Base-by-base conservation (phyloP, 139 green algal species). In the Chlamydomonas sphaeroides region DNA sequence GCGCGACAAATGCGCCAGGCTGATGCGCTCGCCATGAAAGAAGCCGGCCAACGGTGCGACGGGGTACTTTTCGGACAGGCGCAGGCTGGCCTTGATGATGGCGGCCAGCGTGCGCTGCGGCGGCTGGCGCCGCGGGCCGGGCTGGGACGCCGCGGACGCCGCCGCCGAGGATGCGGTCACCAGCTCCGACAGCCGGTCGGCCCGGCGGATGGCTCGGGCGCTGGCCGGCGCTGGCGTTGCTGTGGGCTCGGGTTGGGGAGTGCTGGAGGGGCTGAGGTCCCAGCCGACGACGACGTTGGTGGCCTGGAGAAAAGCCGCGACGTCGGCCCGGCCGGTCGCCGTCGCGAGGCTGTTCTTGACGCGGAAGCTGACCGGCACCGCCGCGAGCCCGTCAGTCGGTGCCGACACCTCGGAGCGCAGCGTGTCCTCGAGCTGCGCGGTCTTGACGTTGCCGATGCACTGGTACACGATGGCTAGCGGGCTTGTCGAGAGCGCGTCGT, bases 401-500 rank as follows among this genome's bases (percentile, higher is more conserved):
- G 39, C 61, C 0, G 62, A 21, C 17, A 82, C 41, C 38, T 72
- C 61, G 18, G 25, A 61, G 26, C 32, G 14, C 10, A 82, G 21
- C 0, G 75, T 26, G 23, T 82, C 75, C 42, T 82, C 75, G 5
- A 82, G 62, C 32, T 82, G 75, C 23, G 62, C 75, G 26, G 75
- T 62, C 48, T 82, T 82, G 14, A 82, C 75, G 75, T 82, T 72
- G 32, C 75, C 75, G 61, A 82, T 82, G 61, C 75, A 82, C 62
- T 82, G 75, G 62, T 73, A 82, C 8, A 82, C 49, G 26, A 82
- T 72, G 23, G 75, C 73, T 3, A 82, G 62, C 3, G 75, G 75
- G 45, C 75, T 82, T 45, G 38, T 82, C 2, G 75, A 32, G 0
- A 82, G 59, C n/a, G 62, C 42, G 15, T 82, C 75, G 30, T 73